Percentiles rank a stretch among this genome's conserved stretches.
These are phyloP conservation scores for Colletotrichum acutatum DNA, from an alignment of 2,329 filamentous ascomycete species.

Conservation along the genomic window DNA sequence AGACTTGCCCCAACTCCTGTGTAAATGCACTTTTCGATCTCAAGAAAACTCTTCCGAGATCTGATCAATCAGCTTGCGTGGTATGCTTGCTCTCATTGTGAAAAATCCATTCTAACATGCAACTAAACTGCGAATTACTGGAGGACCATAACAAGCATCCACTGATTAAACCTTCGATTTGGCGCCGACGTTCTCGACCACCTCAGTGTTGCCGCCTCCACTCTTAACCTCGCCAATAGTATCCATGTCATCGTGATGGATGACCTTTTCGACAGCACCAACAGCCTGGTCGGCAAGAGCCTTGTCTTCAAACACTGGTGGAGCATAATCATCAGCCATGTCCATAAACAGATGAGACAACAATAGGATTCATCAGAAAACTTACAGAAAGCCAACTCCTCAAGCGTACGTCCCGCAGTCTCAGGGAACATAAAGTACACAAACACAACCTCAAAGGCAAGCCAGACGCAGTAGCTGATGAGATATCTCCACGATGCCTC, in stretches of 20 bases:
- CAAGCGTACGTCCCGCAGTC: constrained; percentile 78
- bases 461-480: constrained; percentile 40
- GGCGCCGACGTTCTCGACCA: constrained; percentile 15
- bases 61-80: too few relatives aligned
- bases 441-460: constrained; percentile 48
- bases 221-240: constrained; percentile 16
- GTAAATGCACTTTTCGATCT: too few relatives aligned
- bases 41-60: too few relatives aligned
- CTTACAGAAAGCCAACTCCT: constrained; percentile 60
- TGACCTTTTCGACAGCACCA: constrained; percentile 43
- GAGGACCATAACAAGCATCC: too few relatives aligned
- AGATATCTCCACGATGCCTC: constrained; percentile 33
- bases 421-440: constrained; percentile 85
- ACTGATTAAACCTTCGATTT: constrained; percentile 17
- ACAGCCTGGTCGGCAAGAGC: constrained; percentile 41
- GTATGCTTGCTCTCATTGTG: too few relatives aligned
- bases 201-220: constrained; percentile 9
- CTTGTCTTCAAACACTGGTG: constrained; percentile 45
- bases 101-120: too few relatives aligned
- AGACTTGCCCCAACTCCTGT: too few relatives aligned
- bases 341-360: rapidly evolving
- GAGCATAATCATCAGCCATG: not conserved
- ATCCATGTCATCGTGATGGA: constrained; percentile 38
- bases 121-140: too few relatives aligned
- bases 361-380: not conserved